phyloP scores from a whole-genome alignment of 2,329 filamentous ascomycete genomes.

The Aspergillus oerlinghausenensis region DNA sequence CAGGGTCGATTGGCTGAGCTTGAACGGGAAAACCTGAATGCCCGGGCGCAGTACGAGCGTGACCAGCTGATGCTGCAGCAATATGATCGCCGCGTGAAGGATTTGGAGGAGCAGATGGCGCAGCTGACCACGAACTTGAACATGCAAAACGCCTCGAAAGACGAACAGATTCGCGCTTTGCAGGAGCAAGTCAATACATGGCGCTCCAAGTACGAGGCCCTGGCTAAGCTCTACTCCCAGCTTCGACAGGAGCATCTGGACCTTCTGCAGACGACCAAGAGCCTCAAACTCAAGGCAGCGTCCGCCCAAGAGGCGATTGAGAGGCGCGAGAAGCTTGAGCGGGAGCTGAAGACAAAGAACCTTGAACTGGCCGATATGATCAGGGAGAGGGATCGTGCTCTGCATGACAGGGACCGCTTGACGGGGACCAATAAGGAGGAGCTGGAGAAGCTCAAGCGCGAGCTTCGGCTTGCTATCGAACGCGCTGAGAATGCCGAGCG shows the following conservation, averaged over 20 bases:
- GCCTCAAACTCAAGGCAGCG: slow-evolving; percentile 90
- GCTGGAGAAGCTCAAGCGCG: slow-evolving; percentile 87
- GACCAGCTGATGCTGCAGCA: slow-evolving; percentile 96
- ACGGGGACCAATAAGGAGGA: slow-evolving; percentile 86
- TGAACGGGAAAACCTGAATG: slow-evolving; percentile 90
- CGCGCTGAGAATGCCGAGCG: slow-evolving; percentile 88
- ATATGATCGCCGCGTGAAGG: slow-evolving; percentile 92
- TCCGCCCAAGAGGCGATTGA: slow-evolving; percentile 97
- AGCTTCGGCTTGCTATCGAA: slow-evolving; percentile 86
- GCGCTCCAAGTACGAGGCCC: slow-evolving; percentile 92
- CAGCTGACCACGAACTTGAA: slow-evolving; percentile 79
- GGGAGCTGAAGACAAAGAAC: slow-evolving; percentile 99
- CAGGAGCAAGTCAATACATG: slow-evolving; percentile 98
- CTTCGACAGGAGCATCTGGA: slow-evolving; percentile 92
- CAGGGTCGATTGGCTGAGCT: slow-evolving; percentile 94
- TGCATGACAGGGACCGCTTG: slow-evolving; percentile 89
- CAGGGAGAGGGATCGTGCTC: slow-evolving; percentile 83
- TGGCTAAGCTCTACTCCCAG: slow-evolving; percentile 96
- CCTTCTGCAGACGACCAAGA: slow-evolving; percentile 91
- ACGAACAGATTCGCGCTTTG: slow-evolving; percentile 86
- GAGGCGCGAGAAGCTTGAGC: slow-evolving; percentile 86
- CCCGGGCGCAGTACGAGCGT: slow-evolving; percentile 91
- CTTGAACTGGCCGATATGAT: slow-evolving; percentile 99
- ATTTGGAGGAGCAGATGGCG: slow-evolving; percentile 77
- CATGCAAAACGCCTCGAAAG: slow-evolving; percentile 81